Evolutionary conservation across 2,329 filamentous ascomycete species (phyloP).

Genomic region (Colletotrichum euphorbiae): DNA sequence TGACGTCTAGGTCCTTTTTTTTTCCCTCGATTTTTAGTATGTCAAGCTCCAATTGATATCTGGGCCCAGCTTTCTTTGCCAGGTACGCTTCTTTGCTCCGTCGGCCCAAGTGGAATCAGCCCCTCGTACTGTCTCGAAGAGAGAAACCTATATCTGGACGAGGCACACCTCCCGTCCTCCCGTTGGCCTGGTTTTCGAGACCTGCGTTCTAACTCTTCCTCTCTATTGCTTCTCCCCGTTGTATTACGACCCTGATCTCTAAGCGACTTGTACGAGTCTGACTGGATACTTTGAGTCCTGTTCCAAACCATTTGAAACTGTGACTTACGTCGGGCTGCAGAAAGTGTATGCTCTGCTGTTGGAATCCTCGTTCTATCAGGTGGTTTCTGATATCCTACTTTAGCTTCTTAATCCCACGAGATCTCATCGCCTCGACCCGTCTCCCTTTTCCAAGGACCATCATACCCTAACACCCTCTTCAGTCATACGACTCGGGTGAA

Average conservation of each 20-base stretch:
- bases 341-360: not conserved
- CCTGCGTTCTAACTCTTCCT: slow-evolving; percentile 5
- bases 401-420: slow-evolving; percentile 20
- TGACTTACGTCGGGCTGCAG: not conserved
- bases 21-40: not conserved
- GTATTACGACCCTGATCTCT: not conserved
- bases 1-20: not conserved
- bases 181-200: slow-evolving; percentile 33
- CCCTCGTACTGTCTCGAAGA: slow-evolving; percentile 5
- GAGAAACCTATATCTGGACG: slow-evolving; percentile 30
- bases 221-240: not conserved
- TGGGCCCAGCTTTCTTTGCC: not conserved
- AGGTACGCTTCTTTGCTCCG: not conserved
- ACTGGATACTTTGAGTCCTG: slow-evolving; percentile 1
- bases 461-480: not conserved
- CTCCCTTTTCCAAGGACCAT: not conserved
- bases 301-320: slow-evolving; percentile 6
- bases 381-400: slow-evolving; percentile 23
- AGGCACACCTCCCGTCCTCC: not conserved
- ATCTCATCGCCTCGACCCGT: not conserved
- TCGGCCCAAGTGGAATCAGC: slow-evolving; percentile 24
- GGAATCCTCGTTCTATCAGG: not conserved
- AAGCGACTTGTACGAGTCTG: slow-evolving; percentile 16
- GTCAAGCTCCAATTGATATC: no score
- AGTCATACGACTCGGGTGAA: slow-evolving; percentile 1